Base-by-base conservation (phyloP, 2,329 filamentous ascomycete species). In the Claviceps lovelessii region DNA sequence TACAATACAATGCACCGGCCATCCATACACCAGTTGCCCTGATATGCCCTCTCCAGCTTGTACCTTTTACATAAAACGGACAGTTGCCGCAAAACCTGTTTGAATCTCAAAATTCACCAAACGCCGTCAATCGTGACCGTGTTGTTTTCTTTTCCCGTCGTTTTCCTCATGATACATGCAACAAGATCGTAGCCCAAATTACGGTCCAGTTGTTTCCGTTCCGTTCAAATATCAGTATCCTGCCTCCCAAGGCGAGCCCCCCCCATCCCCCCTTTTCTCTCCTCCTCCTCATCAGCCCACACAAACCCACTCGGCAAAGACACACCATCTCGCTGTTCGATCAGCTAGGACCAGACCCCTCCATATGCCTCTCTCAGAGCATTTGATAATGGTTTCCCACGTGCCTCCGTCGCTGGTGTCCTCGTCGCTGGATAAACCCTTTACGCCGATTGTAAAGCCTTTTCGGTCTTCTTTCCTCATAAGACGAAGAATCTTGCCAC, bases 301-400 rank as follows among this genome's bases (percentile, higher is more conserved):
- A 63, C 84, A 87, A 58, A 80, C 74, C 88, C 88, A 94, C 73
- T 94, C 88, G 0, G 86, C 86, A 75, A 93, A 93, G n/a, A 94
- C 88, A 65, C 88, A 93, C 88, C 88, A 94, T 61, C 88, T 76
- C 48, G 88, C 88, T 57, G 85, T 90, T 54, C 88, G 78, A 71
- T 94, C 88, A 7, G 88, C 88, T 55, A 93, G 74, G 47, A 94
- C 88, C 57, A 94, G 70, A 1, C 86, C 88, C 59, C 88, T 77
- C 88, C 88, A 94, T 17, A 83, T 79, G 2, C 88, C 88, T 58
- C 80, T 78, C 71, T 94, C 88, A 0, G 85, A 86, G 70, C 88
- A 89, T 72, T 94, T 94, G 72, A 94, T 90, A 51, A 91, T 89
- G 7, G 88, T 93, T 73, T 93, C 88, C 88, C 88, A 94, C 5